Evolutionary conservation across 805 yeast genomes (phyloP), one percentile per base, ranked within the genome.

Genomic region (Blastobotrys terrestris): DNA sequence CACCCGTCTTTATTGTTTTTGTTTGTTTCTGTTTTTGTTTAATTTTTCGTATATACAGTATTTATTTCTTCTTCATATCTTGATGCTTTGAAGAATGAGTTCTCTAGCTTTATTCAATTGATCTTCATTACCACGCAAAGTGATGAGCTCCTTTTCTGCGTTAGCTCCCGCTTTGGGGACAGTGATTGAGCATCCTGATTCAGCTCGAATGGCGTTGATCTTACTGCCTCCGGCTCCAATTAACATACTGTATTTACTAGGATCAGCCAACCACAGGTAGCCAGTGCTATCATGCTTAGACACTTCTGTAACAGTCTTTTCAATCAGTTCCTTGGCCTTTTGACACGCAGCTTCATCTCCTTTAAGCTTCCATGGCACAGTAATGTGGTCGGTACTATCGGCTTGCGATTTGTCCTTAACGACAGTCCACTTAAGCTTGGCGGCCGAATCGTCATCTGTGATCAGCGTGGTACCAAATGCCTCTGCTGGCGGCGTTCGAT

Each of bases 191-290:
- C 85, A 75, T 16, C 78, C 80, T 18, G 85, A 73, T 53, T 75
- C 71, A 22, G 72, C 71, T 72, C 94, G 81, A 54, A 87, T 76
- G 58, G 71, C 70, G 61, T 77, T 80, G 63, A 88, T 74, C 56
- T 78, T 81, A 39, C 81, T 69, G 46, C 96, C 96, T 59, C 80
- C 84, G 14, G 88, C 81, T 6, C 96, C 96, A 57, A 89, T 79
- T 50, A 88, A 73, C 65, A 75, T 78, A 53, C 84, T 77, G 67
- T 85, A 84, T 45, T 66, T 65, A 22, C 69, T 63, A 13, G 80
- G 69, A 53, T 79, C 75, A 43, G 78, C 68, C 41, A 80, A 69
- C 77, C 85, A 84, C 55, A 85, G 69, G 78, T 80, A 87, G 13
- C 83, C 94, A 47, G 71, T 72, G 43, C 71, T 62, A 44, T 75